Conservation (phyloP, 1,139 yeast species). For the Blastobotrys arbuscula region DNA sequence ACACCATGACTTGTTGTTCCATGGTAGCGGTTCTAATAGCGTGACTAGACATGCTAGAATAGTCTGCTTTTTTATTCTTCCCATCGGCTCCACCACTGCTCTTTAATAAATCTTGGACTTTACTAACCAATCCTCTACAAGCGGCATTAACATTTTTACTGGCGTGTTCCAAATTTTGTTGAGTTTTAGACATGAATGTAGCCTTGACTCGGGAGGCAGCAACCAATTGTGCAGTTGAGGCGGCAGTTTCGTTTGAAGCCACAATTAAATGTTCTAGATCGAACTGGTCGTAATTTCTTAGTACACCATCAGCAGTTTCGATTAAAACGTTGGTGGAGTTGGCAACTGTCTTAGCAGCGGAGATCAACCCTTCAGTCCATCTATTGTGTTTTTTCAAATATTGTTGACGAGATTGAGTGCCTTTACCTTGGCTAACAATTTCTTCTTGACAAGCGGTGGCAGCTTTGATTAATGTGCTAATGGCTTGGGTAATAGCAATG, state of each 20-base stretch:
- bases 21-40: constrained; percentile 84
- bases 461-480: constrained; percentile 63
- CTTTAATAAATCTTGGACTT: constrained; percentile 59
- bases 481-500: constrained; percentile 74
- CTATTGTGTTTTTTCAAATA: constrained; percentile 83
- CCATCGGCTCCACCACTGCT: constrained; percentile 30
- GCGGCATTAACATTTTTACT: constrained; percentile 67
- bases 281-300: constrained; percentile 44
- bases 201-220: constrained; percentile 91
- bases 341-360: constrained; percentile 89
- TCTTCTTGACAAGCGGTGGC: constrained; percentile 82
- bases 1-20: constrained; percentile 91
- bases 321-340: constrained; percentile 75
- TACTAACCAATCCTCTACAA: constrained; percentile 63
- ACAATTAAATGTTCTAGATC: constrained; percentile 83
- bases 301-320: constrained; percentile 80
- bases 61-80: constrained; percentile 43
- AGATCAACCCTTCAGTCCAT: constrained; percentile 92
- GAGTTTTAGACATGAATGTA: constrained; percentile 68
- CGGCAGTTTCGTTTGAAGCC: constrained; percentile 88
- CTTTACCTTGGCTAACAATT: constrained; percentile 69
- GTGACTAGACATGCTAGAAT: constrained; percentile 63
- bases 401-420: constrained; percentile 61
- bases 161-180: constrained; percentile 65
- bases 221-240: constrained; percentile 87